Evolutionary conservation across 495 filamentous ascomycete genomes (phyloP), one percentile per base, ranked within the genome.

Genomic region (Penicillium pancosmium): DNA sequence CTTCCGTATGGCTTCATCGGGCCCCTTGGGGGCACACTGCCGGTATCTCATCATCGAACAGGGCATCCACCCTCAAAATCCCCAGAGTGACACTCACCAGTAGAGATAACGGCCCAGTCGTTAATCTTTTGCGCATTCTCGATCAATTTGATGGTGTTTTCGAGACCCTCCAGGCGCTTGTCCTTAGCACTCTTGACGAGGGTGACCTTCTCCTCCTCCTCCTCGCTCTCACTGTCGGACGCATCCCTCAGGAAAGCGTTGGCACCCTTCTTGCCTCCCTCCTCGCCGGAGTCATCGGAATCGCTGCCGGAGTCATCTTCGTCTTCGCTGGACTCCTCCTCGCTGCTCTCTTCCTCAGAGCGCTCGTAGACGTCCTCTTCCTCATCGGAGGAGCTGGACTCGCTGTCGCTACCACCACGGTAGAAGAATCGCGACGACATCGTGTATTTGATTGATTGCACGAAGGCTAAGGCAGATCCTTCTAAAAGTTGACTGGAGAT

Each of bases 71-170:
- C 15, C 11, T 18, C 31, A 21, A 16, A 13, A 19, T n/a, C 33
- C 6, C 49, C 16, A 16, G 21, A 54, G 31, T 27, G 15, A 55
- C 50, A 81, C 85, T 70, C 80, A 93, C 93, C 91, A 72, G 86
- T 84, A 59, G 92, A 90, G 66, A 99, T 94, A 46, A 91, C 86
- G 62, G 88, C 88, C 94, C 94, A 99, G 74, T 99, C 95, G 69
- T 88, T 90, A 67, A 98, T 99, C 83, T 95, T 97, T 72, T 93
- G 80, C 13, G 91, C 92, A 80, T 99, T 99, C 64, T 97, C 93
- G 60, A 98, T 98, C 57, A 88, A 76, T 69, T 88, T 87, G 56
- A 97, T 88, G 44, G 86, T 96, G 46, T 85, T 84, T 75, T 98
- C 95, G 57, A 99, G 82, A 69, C 96, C 95, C 68, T 97, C 95